Conservation (phyloP, 352 stramenopile species). For the Phytopythium ostracodes region DNA sequence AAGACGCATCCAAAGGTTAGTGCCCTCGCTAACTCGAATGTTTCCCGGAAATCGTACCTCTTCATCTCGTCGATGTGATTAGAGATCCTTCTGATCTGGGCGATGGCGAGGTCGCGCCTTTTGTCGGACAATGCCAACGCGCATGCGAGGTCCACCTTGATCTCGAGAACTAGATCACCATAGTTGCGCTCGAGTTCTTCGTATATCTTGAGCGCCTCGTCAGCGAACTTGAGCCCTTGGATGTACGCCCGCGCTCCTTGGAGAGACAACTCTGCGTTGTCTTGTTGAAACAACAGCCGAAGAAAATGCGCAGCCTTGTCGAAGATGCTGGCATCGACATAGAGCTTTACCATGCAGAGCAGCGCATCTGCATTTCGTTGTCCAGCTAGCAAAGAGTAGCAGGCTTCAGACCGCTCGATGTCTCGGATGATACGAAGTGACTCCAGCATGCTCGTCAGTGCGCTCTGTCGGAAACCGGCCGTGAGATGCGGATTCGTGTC, state of each 20-base stretch:
- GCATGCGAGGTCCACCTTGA: constrained; percentile 67
- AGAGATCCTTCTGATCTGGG: constrained; percentile 23
- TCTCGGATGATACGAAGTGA: constrained; percentile 45
- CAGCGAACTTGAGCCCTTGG: constrained; percentile 38
- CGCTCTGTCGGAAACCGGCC: constrained; percentile 32
- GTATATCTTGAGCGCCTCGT: constrained; percentile 57
- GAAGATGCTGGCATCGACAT: neutral
- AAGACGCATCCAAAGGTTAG: neutral
- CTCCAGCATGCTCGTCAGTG: constrained; percentile 43
- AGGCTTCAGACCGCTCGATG: constrained; percentile 55
- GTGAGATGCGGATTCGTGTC: constrained; percentile 18
- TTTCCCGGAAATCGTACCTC: neutral
- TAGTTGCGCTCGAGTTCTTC: constrained; percentile 57
- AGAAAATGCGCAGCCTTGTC: neutral
- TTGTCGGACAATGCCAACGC: constrained; percentile 33
- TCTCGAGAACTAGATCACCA: constrained; percentile 43
- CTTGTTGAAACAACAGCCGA: neutral
- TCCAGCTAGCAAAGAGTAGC: constrained; percentile 47
- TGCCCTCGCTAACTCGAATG: neutral
- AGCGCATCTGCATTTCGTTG: neutral
- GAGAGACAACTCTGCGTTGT: neutral
- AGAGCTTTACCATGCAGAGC: neutral
- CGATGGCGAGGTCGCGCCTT: constrained; percentile 28
- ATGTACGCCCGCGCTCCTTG: constrained; percentile 26
- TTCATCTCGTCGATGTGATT: neutral